Conservation (phyloP, 345 rosid genomes). For the Melastoma malabathricum region DNA sequence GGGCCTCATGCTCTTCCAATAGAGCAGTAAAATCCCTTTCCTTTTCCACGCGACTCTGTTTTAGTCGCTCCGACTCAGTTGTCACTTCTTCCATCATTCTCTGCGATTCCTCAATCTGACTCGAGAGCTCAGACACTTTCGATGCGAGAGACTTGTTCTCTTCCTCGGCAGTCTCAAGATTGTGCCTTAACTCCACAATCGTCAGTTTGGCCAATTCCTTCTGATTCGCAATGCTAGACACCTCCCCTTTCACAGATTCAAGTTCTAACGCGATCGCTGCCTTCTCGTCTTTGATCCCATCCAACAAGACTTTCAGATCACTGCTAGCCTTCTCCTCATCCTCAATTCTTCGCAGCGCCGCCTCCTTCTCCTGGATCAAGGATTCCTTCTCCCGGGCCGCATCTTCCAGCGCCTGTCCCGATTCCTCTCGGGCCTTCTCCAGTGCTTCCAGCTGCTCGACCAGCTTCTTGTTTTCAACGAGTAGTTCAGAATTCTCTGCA, state of each 20-base stretch:
- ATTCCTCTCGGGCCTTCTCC: constrained; percentile 12
- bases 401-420: constrained; percentile 12
- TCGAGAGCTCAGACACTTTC: constrained; percentile 34
- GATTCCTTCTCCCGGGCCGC: constrained; percentile 14
- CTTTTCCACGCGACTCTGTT: constrained; percentile 32
- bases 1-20: constrained; percentile 39
- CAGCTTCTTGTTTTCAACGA: constrained; percentile 19
- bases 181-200: constrained; percentile 25
- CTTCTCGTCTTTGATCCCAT: constrained; percentile 30
- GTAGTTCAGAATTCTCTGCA: constrained; percentile 19
- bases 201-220: constrained; percentile 48
- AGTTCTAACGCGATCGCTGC: constrained; percentile 26
- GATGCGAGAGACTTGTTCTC: constrained; percentile 41
- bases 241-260: constrained; percentile 21
- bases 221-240: constrained; percentile 33
- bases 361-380: constrained; percentile 10
- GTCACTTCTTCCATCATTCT: constrained; percentile 22
- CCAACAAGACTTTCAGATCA: constrained; percentile 27
- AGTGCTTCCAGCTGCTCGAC: constrained; percentile 14
- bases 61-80: constrained; percentile 29
- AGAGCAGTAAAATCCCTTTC: constrained; percentile 41
- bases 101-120: constrained; percentile 40
- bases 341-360: constrained; percentile 16
- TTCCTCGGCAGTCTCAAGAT: constrained; percentile 25
- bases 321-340: constrained; percentile 14